Evolutionary conservation across 768 basidiomycete species (phyloP).

Genomic region (Asterophora parasitica): DNA sequence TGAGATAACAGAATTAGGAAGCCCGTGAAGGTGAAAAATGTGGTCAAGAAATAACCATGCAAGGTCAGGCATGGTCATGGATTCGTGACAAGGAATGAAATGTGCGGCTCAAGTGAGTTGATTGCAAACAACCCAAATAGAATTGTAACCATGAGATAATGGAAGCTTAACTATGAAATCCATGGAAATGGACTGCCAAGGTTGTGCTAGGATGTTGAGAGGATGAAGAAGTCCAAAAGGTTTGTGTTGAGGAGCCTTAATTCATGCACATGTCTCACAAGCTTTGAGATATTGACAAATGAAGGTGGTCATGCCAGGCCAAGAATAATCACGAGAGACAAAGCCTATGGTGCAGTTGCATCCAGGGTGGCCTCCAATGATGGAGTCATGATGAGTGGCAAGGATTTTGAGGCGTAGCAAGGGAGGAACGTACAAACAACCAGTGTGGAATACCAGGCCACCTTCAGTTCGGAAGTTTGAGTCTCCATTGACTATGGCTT

Average conservation of each 20-base stretch:
- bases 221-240: conserved; percentile 32
- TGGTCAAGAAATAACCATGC: conserved; percentile 30
- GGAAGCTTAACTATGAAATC: conserved; percentile 41
- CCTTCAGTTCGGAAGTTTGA: conserved; percentile 13
- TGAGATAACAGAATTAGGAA: conserved; percentile 28
- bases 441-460: conserved; percentile 7
- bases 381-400: conserved; percentile 28
- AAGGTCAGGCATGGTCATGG: conserved; percentile 25
- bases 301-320: conserved; percentile 27
- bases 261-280: conserved; percentile 30
- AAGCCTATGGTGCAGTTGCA: conserved; percentile 26
- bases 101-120: conserved; percentile 35
- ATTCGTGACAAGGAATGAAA: conserved; percentile 34
- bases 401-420: conserved; percentile 6
- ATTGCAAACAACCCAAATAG: conserved; percentile 35
- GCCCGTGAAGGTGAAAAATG: conserved; percentile 31
- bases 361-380: conserved; percentile 20
- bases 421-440: neutral
- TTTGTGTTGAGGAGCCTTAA: conserved; percentile 29
- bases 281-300: conserved; percentile 22
- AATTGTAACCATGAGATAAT: conserved; percentile 29
- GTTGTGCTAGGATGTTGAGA: conserved; percentile 29
- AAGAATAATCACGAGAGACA: conserved; percentile 34
- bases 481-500: conserved; percentile 16
- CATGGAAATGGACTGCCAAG: conserved; percentile 35